Base-by-base conservation (phyloP, 73 alveolate genomes). In the Stentor coeruleus region DNA sequence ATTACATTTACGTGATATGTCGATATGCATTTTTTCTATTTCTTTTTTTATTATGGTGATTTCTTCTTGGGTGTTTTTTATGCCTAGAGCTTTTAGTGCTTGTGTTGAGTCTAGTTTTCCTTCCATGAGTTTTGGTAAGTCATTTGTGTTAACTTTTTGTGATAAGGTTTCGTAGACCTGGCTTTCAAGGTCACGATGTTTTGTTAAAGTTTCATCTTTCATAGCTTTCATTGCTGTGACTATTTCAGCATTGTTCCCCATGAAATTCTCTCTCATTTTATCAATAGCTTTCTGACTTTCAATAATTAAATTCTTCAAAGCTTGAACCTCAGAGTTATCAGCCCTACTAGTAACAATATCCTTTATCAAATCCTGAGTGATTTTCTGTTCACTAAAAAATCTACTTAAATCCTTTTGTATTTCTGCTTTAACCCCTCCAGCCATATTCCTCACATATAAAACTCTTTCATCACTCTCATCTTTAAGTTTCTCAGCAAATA, bases 111-210 rank as follows among this genome's bases (percentile, higher is more conserved):
- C 79, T 20, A 66, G 40, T 66, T 66, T 66, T 26, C 49, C 1
- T 2, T 66, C 79, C 26, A 66, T 37, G 2, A 66, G 40, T 2
- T 66, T 66, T 20, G n/a, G 79, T 28, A 66, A 31, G 40, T 66
- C 79, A 20, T 20, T 14, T 33, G 33, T 20, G 39, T 31, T 66
- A 20, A 66, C 79, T 66, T 66, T 66, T 1, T 20, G 11, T 1
- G n/a, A 37, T 2, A 66, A 81, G 36, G 80, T 75, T 75, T 75
- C 58, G 49, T 28, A 66, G 36, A 31, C 79, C 37, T 66, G 79
- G n/a, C n/a, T 66, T 66, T 20, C 37, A 0, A 66, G 41, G n/a
- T 20, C 33, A 28, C 79, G n/a, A 26, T 66, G 79, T 49, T 49
- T 49, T 20, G 6, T 6, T 20, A 49, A 49, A 49, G 20, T 20